A percentile compares a stretch with the other conserved stretches of the same genome.
Evolutionary conservation across 345 rosid species (phyloP).

Genomic region (Eucalyptus tenuipes): DNA sequence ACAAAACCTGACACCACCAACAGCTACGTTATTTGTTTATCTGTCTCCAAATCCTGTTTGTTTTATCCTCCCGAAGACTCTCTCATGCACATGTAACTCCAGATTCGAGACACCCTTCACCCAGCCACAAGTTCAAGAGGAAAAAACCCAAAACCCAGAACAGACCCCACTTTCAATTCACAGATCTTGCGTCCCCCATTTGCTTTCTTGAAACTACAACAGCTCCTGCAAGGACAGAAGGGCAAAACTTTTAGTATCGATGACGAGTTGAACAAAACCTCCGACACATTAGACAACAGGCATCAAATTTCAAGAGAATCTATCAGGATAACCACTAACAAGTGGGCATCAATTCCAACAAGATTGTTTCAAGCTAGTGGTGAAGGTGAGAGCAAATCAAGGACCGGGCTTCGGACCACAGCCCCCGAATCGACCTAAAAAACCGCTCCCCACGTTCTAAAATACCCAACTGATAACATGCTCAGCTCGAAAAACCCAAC

Average conservation of each 20-base stretch:
- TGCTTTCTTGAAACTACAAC: neutral
- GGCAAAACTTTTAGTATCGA: neutral
- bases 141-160: neutral
- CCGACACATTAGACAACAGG: neutral
- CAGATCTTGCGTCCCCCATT: neutral
- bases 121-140: neutral
- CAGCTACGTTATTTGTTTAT: neutral
- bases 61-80: neutral
- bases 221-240: constrained; percentile 1
- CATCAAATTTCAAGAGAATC: constrained; percentile 1
- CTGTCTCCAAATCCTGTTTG: neutral
- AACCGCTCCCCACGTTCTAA: neutral
- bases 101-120: neutral
- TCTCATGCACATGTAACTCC: neutral
- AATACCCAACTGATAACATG: neutral
- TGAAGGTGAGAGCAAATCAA: neutral
- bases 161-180: neutral
- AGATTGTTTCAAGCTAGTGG: neutral
- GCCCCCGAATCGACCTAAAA: neutral
- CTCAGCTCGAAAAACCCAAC: neutral
- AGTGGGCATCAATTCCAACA: neutral
- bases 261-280: neutral
- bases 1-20: constrained; percentile 3
- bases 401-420: neutral
- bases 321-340: neutral